Base-by-base conservation (phyloP, 176 grass and related monocot species). In the Chrysopogon serrulatus region DNA sequence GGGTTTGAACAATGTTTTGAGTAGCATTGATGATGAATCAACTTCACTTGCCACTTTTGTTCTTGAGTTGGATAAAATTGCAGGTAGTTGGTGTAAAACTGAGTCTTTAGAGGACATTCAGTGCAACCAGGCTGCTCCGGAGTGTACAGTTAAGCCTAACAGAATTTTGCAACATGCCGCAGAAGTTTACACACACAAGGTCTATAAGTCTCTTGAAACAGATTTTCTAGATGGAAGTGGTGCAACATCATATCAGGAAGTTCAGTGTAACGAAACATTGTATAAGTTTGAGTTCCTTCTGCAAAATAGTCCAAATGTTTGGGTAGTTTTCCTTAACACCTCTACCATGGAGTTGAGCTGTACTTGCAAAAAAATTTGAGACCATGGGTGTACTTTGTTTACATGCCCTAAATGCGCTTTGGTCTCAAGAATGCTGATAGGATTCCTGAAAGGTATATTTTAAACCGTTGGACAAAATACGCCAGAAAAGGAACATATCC, bases 321-420 rank as follows among this genome's bases (percentile, higher is more conserved):
- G 83, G 83, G 51, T 88, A 84, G 94, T 96, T 81, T 83, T 64
- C 40, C 86, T 96, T 76, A 84, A 96, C 73, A 91, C 83, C 10
- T 88, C 81, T 71, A 87, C 59, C 59, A 78, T 91, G 91, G 86
- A 86, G 13, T 80, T 96, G 86, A 93, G 71, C 74, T 96, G 94
- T 85, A 89, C 67, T 85, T 96, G 94, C 80, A 96, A 91, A 84
- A n/a, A 89, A 91, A 60, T 91, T 93, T 79, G 94, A 96, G 86
- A 96, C 84, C 1, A 91, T 80, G 86, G 91, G 88, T 49, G 74
- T 96, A 79, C 86, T 96, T 80, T 96, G 94, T 81, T 88, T 68
- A 39, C 94, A 96, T 89, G 88, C 94, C 82, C 73, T 96, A 78
- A 96, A 78, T 84, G 83, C 91, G 71, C 87, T 96, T n/a, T 79